A percentile compares a stretch with the other conserved stretches of the same genome.
phyloP scores from a whole-genome alignment of 495 filamentous ascomycete species.

The Cercophora scortea region DNA sequence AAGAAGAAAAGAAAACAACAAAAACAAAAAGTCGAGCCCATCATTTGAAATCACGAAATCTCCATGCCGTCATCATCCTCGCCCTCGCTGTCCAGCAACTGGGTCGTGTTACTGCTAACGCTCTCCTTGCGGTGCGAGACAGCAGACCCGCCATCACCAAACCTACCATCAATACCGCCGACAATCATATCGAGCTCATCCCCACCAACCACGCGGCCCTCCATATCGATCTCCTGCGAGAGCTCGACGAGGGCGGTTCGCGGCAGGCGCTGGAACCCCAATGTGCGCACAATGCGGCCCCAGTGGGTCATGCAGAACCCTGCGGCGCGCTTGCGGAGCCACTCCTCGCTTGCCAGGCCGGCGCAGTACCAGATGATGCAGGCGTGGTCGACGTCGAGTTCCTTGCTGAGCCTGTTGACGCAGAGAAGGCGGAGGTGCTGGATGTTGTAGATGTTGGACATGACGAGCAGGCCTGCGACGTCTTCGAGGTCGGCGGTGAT shows the following conservation, averaged over 20 bases:
- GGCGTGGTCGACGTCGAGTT: constrained; percentile 88
- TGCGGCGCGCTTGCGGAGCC: constrained; percentile 80
- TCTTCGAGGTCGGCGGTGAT: constrained; percentile 61
- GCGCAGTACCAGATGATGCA: constrained; percentile 96
- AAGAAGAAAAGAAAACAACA: neutral
- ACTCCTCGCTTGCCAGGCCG: constrained; percentile 80
- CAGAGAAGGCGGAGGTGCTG: constrained; percentile 83
- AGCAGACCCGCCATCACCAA: constrained; percentile 49
- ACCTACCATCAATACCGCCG: constrained; percentile 52
- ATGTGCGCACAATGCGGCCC: constrained; percentile 87
- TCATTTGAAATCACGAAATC: constrained; percentile 21
- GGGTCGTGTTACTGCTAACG: constrained; percentile 47
- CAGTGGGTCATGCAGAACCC: constrained; percentile 86
- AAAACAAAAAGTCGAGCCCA: neutral
- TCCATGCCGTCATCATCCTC: constrained; percentile 64
- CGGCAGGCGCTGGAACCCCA: constrained; percentile 73
- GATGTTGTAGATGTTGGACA: constrained; percentile 97
- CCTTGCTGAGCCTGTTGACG: constrained; percentile 75
- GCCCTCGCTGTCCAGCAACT: constrained; percentile 51
- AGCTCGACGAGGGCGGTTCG: constrained; percentile 74
- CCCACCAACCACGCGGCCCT: constrained; percentile 79
- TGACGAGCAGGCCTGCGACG: constrained; percentile 91
- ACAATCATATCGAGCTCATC: constrained; percentile 70
- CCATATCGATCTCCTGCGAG: constrained; percentile 86
- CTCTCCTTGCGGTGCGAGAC: constrained; percentile 46